Evolutionary conservation across 176 grass and related monocot genomes (phyloP).

Genomic region (Avena sativa): DNA sequence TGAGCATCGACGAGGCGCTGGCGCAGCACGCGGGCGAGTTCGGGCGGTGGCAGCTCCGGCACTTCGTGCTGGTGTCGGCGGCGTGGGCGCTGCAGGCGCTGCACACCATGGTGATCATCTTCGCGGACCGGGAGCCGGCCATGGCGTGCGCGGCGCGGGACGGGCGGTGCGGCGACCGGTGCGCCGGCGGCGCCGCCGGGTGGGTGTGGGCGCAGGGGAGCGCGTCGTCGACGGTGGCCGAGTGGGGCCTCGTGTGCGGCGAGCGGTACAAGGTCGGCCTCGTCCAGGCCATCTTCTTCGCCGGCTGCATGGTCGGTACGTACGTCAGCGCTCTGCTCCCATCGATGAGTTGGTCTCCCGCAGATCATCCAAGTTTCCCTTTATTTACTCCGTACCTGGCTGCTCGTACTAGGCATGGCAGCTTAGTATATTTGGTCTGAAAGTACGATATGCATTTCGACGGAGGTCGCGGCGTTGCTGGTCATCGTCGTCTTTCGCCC

Average conservation of each 20-base stretch:
- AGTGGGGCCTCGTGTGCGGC: constrained; percentile 80
- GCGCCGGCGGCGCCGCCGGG: constrained; percentile 24
- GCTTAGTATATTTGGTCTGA: too few species aligned
- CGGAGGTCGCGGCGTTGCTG: not conserved
- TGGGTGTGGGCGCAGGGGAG: constrained; percentile 62
- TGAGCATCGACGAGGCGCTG: constrained; percentile 84
- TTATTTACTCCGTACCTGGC: too few species aligned
- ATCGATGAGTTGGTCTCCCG: too few species aligned
- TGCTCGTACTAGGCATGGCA: too few species aligned
- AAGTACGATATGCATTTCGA: too few species aligned
- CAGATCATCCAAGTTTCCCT: not conserved
- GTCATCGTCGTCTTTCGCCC: too few species aligned
- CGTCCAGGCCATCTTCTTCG: constrained; percentile 73
- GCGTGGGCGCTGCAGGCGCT: constrained; percentile 92
- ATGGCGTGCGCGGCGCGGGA: not conserved
- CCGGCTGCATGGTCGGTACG: constrained; percentile 82
- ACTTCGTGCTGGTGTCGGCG: constrained; percentile 72
- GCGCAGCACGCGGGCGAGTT: constrained; percentile 70
- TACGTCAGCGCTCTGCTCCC: not conserved
- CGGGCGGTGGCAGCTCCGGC: constrained; percentile 91
- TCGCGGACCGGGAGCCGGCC: constrained; percentile 75
- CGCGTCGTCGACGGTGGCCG: constrained; percentile 62
- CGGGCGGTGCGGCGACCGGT: constrained; percentile 49
- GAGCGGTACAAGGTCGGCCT: constrained; percentile 86
- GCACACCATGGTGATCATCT: constrained; percentile 95